A percentile compares a stretch with the other conserved stretches of the same genome.
phyloP scores from a whole-genome alignment of 345 rosid species.

The Sisymbrium altissimum region DNA sequence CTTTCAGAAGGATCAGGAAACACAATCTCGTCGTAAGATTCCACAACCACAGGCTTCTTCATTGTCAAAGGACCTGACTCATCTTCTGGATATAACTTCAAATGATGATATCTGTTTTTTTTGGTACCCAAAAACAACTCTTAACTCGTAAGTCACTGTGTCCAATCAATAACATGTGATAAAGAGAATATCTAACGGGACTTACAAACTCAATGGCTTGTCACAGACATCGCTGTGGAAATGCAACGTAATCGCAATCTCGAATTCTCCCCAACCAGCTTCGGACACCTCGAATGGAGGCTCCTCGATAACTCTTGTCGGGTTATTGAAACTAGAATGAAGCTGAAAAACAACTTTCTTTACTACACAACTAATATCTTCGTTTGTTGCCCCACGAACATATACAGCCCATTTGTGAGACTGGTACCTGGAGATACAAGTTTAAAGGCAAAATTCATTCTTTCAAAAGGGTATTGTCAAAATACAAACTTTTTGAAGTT shows the following conservation, averaged over 20 bases:
- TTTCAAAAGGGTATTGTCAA: neutral
- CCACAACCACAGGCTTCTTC: conserved; percentile 72
- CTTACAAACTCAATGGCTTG: conserved; percentile 69
- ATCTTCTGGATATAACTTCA: conserved; percentile 65
- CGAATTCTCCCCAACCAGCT: conserved; percentile 83
- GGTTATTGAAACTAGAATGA: conserved; percentile 67
- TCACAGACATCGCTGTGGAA: conserved; percentile 69
- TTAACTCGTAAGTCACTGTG: neutral
- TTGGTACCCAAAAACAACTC: conserved; percentile 4
- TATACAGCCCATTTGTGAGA: conserved; percentile 75
- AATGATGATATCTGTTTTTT: conserved; percentile 48
- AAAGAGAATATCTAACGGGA: neutral
- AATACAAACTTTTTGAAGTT: neutral
- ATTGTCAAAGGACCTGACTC: conserved; percentile 58
- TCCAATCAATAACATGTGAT: neutral
- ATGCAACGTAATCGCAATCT: conserved; percentile 55
- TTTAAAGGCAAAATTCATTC: neutral
- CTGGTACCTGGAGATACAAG: conserved; percentile 40
- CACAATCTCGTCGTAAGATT: conserved; percentile 63
- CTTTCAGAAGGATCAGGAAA: conserved; percentile 63
- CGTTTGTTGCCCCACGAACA: conserved; percentile 65
- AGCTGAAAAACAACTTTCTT: conserved; percentile 61
- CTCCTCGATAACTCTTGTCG: conserved; percentile 59
- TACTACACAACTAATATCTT: conserved; percentile 56
- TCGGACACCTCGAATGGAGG: conserved; percentile 72